phyloP scores from a whole-genome alignment of 2,329 filamentous ascomycete genomes.

The Aspergillus sp. region DNA sequence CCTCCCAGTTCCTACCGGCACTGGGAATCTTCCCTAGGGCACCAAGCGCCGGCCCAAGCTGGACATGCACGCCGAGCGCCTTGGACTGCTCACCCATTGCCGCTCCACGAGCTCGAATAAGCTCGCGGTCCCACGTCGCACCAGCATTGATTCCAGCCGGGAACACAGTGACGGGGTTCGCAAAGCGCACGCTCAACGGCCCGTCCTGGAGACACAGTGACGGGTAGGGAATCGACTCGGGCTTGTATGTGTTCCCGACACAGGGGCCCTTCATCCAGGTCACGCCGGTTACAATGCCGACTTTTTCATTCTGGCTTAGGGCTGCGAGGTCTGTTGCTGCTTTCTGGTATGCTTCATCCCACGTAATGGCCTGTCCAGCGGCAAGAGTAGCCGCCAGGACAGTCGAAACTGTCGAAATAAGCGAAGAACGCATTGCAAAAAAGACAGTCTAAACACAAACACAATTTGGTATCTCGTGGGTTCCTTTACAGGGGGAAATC shows the following conservation, averaged over 20 bases:
- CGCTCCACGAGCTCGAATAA: constrained; percentile 53
- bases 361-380: constrained; percentile 4
- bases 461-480: too few relatives aligned
- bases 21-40: constrained; percentile 38
- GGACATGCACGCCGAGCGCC: constrained; percentile 36
- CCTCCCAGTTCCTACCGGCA: constrained; percentile 39
- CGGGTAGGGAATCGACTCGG: constrained; percentile 29
- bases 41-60: constrained; percentile 33
- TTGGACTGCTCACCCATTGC: constrained; percentile 55
- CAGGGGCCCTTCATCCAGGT: constrained; percentile 31
- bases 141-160: constrained; percentile 45
- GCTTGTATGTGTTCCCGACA: constrained; percentile 32
- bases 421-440: background rate
- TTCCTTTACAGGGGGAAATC: too few relatives aligned
- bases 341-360: constrained; percentile 14
- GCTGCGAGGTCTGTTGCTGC: constrained; percentile 14
- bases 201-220: constrained; percentile 35
- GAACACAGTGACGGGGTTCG: constrained; percentile 45
- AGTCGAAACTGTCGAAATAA: background rate
- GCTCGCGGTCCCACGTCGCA: constrained; percentile 54
- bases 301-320: constrained; percentile 25
- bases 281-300: constrained; percentile 30
- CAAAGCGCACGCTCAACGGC: constrained; percentile 41
- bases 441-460: too few relatives aligned
- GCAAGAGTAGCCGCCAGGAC: background rate